Conservation (phyloP, 2,329 filamentous ascomycete species). For the Fusarium continuum region DNA sequence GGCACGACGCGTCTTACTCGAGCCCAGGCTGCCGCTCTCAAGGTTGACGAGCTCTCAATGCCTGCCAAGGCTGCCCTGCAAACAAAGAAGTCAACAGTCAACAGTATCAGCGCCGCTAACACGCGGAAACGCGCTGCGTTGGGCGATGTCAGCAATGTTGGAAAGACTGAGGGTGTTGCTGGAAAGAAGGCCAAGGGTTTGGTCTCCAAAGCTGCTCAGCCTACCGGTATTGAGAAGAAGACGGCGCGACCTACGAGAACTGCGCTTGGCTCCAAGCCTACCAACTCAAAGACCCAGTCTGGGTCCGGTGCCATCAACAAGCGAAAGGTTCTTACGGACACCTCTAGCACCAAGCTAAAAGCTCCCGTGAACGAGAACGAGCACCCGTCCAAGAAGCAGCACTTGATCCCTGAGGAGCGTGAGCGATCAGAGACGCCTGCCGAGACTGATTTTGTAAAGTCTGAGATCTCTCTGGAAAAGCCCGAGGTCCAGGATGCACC, state of each 20-base stretch:
- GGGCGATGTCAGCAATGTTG: slow-evolving; percentile 94
- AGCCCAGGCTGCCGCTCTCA: slow-evolving; percentile 85
- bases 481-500: slow-evolving; percentile 22
- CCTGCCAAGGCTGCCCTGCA: slow-evolving; percentile 71
- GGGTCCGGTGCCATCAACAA: slow-evolving; percentile 78
- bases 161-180: slow-evolving; percentile 76
- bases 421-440: slow-evolving; percentile 52
- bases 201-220: slow-evolving; percentile 81
- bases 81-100: slow-evolving; percentile 71
- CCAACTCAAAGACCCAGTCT: slow-evolving; percentile 75
- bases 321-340: slow-evolving; percentile 68
- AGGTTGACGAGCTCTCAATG: slow-evolving; percentile 68
- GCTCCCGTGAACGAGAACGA: slow-evolving; percentile 69
- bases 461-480: slow-evolving; percentile 19
- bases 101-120: slow-evolving; percentile 57
- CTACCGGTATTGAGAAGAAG: slow-evolving; percentile 81
- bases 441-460: slow-evolving; percentile 33
- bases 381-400: slow-evolving; percentile 73
- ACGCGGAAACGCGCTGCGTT: slow-evolving; percentile 82
- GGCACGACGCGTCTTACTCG: slow-evolving; percentile 85
- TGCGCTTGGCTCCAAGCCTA: slow-evolving; percentile 71
- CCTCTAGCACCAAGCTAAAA: slow-evolving; percentile 66
- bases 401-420: slow-evolving; percentile 41
- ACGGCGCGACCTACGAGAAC: slow-evolving; percentile 68
- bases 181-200: slow-evolving; percentile 80